Evolutionary conservation across 1,284 basidiomycete species (phyloP), one percentile per base, ranked within the genome.

Genomic region (Fomes fomentarius): DNA sequence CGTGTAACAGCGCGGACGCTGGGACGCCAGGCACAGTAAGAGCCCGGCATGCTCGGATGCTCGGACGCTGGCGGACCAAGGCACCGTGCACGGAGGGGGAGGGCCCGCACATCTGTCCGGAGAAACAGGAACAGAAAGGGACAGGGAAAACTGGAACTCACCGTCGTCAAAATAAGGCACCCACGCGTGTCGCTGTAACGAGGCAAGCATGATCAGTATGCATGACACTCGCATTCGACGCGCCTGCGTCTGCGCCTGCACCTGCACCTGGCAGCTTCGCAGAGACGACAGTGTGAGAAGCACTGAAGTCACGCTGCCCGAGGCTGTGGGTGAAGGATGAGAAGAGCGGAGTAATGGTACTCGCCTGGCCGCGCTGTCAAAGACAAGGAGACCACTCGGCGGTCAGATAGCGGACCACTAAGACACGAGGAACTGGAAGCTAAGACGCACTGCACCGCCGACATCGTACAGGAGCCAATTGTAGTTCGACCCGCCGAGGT

Each of bases 91-190:
- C 28, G 28, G 28, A 30, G 28, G 28, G n/a, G n/a, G n/a, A n/a
- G n/a, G n/a, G n/a, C n/a, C n/a, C n/a, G n/a, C n/a, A n/a, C n/a
- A n/a, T n/a, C n/a, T n/a, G n/a, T n/a, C n/a, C n/a, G 17, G n/a
- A 14, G 35, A n/a, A 11, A 35, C 12, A 17, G 12, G 19, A 15
- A 25, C 42, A 28, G 25, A n/a, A 30, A 9, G n/a, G 31, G 19
- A 26, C 11, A 15, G 26, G 17, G 15, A 26, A 41, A 21, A 39
- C 44, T 14, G 50, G 65, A 65, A 73, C 79, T 66, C 68, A 87
- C 88, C 89, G 68, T 91, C 89, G 67, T 92, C 89, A 63, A 92
- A 92, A 69, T 84, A 92, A 33, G 90, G 87, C 43, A 87, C 82
- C 89, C 89, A 92, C 15, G 84, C 84, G 62, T 85, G 86, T 63